Base-by-base conservation (phyloP, 176 grass and related monocot genomes). In the Aegilops umbellulata region DNA sequence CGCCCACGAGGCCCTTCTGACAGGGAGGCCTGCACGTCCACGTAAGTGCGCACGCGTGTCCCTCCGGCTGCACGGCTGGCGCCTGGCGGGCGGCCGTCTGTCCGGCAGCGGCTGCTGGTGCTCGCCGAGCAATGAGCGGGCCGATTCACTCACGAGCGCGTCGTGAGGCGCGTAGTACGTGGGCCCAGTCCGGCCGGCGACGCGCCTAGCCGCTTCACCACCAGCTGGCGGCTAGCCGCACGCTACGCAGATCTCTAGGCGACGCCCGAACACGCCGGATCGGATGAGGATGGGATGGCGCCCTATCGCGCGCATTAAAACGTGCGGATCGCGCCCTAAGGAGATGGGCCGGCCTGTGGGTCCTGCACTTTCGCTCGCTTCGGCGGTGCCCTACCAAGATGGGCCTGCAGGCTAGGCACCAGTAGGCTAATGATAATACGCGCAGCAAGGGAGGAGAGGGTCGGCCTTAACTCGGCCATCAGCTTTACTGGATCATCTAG, bases 141-240 rank as follows among this genome's bases (percentile, higher is more conserved):
- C 53, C 19, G 19, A 53, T 53, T 53, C 16, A 76, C 2, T 89
- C 82, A 84, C 76, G 76, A 44, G 87, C 87, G 67, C 76, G 58
- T 58, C 76, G 82, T 80, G 82, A 79, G 55, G 69, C 69, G 69
- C 69, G 79, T 38, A 20, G 49, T 51, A 10, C 24, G 23, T 27
- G 41, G 78, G 17, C 31, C 69, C 30, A 8, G 9, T 5, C 16
- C 39, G 15, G 47, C 49, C 53, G 64, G 35, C 39, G 64, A 71
- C 55, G 39, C 24, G 65, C 29, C 6, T 44, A 14, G 87, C 77
- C 60, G 77, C 61, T 51, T 86, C 88, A 83, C 12, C 79, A 78
- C 71, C 79, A 86, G 84, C 88, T 90, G 88, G 78, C 65, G 83
- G 63, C 80, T 12, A 74, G 51, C 42, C 60, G 60, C 12, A 42